phyloP scores from a whole-genome alignment of 1,284 basidiomycete genomes.

The Cutaneotrichosporon cutaneum region DNA sequence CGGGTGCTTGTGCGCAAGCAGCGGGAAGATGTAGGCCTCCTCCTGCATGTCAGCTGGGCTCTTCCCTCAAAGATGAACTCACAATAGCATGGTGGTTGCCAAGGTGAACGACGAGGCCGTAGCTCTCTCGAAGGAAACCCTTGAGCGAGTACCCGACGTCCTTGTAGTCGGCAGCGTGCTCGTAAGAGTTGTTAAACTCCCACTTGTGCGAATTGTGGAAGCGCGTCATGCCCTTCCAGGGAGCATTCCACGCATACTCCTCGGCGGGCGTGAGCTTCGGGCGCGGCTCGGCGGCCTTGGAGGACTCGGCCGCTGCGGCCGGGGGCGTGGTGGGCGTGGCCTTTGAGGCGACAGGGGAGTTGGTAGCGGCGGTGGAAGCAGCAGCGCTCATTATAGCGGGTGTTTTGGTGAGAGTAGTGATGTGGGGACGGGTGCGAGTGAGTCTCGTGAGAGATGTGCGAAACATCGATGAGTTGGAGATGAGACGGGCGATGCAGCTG shows the following conservation, averaged over 20 bases:
- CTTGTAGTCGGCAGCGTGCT: conserved; percentile 14
- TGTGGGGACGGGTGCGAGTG: background rate
- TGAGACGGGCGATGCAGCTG: background rate
- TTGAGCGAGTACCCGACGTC: conserved; percentile 1
- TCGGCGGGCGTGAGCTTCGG: conserved; percentile 8
- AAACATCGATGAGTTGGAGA: background rate
- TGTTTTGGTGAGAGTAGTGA: background rate
- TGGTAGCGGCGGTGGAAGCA: background rate
- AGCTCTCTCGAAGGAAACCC: conserved; percentile 16
- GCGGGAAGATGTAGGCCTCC: conserved; percentile 62
- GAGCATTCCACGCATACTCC: conserved; percentile 9
- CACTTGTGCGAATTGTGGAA: conserved; percentile 20
- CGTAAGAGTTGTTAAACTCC: conserved; percentile 15
- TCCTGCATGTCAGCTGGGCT: conserved; percentile 35
- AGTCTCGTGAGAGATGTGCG: background rate
- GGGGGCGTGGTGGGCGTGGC: background rate
- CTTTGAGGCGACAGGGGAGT: background rate
- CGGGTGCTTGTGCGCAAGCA: conserved; percentile 63
- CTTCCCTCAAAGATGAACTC: background rate
- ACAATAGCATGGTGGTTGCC: conserved; percentile 65
- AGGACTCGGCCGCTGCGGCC: background rate
- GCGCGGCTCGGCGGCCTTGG: background rate
- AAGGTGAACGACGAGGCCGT: conserved; percentile 52
- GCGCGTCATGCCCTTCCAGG: conserved; percentile 10
- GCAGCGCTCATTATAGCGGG: background rate